These are phyloP conservation scores for Haplosporangium sp. DNA, from an alignment of 371 early-diverging fungal genomes.

Conservation along the genomic window DNA sequence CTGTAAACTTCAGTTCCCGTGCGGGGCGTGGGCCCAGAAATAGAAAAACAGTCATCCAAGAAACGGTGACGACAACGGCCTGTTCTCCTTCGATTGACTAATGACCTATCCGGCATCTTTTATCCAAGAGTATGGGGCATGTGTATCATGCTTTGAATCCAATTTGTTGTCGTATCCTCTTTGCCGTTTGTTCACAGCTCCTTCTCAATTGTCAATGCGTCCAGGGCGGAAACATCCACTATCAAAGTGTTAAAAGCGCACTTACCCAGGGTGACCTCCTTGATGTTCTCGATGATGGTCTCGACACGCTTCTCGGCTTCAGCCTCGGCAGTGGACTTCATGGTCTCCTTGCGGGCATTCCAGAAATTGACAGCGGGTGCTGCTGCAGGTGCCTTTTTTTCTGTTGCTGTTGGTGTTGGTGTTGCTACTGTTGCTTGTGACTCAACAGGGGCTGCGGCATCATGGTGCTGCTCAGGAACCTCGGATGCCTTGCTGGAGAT, in stretches of 20 bases:
- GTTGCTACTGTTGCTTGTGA: not conserved
- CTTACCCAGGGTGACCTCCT: slow-evolving; percentile 55
- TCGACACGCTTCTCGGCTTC: slow-evolving; percentile 47
- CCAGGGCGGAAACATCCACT: too few species aligned
- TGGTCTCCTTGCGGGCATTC: slow-evolving; percentile 60
- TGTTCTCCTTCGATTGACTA: too few species aligned
- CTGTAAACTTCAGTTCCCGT: too few species aligned
- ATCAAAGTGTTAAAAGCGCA: not conserved
- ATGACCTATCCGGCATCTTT: too few species aligned
- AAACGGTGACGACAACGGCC: too few species aligned
- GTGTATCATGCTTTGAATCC: too few species aligned
- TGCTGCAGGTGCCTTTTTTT: slow-evolving; percentile 43
- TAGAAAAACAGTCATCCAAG: too few species aligned
- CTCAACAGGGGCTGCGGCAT: not conserved
- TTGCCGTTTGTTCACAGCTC: too few species aligned
- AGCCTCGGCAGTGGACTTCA: slow-evolving; percentile 33
- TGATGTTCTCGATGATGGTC: slow-evolving; percentile 46
- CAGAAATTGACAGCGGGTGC: slow-evolving; percentile 68
- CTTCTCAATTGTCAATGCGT: too few species aligned
- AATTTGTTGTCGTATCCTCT: too few species aligned
- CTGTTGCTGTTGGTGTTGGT: slow-evolving; percentile 1
- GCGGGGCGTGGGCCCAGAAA: too few species aligned
- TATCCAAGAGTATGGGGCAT: too few species aligned
- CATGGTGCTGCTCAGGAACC: not conserved
- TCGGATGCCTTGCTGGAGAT: slow-evolving; percentile 1